Percentiles rank a stretch among this genome's conserved stretches.
These are phyloP conservation scores for Termitomyces sp. DNA, from an alignment of 768 basidiomycete genomes.

Conservation along the genomic window DNA sequence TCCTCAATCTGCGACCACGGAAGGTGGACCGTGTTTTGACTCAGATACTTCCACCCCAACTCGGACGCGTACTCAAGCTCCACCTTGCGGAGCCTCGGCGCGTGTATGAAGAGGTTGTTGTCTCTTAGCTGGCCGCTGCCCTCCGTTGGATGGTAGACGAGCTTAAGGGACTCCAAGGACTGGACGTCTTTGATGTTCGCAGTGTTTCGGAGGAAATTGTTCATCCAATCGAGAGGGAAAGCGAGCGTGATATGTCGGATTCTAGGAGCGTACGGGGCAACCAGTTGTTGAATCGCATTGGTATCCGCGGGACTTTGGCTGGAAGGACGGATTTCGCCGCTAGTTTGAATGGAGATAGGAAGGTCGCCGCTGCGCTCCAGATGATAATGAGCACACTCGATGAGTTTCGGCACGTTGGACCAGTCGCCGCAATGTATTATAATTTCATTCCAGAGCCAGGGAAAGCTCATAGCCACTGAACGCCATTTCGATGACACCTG, in stretches of 20 bases:
- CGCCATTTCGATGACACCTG: constrained; percentile 14
- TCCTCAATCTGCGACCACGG: constrained; percentile 15
- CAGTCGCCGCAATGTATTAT: constrained; percentile 13
- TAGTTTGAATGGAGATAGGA: constrained; percentile 2
- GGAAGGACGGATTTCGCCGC: background rate
- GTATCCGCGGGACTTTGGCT: background rate
- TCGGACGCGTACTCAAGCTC: constrained; percentile 5
- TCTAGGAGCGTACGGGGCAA: constrained; percentile 4
- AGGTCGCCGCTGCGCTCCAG: constrained; percentile 4
- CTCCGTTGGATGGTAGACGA: constrained; percentile 4
- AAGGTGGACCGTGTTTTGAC: constrained; percentile 4
- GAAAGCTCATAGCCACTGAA: constrained; percentile 1
- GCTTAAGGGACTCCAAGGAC: constrained; percentile 9
- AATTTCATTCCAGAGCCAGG: constrained; percentile 14
- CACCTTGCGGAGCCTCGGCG: constrained; percentile 8
- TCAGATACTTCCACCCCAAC: constrained; percentile 1
- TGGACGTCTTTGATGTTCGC: background rate
- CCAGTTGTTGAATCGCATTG: background rate
- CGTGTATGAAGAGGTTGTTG: constrained; percentile 4
- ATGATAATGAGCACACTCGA: constrained; percentile 2
- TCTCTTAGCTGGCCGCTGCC: background rate
- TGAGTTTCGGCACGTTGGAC: constrained; percentile 3
- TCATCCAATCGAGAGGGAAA: constrained; percentile 13
- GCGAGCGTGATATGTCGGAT: constrained; percentile 13
- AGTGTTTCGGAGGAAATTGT: background rate